Conservation (phyloP, 495 filamentous ascomycete species). For the Penicillium robsamsonii region DNA sequence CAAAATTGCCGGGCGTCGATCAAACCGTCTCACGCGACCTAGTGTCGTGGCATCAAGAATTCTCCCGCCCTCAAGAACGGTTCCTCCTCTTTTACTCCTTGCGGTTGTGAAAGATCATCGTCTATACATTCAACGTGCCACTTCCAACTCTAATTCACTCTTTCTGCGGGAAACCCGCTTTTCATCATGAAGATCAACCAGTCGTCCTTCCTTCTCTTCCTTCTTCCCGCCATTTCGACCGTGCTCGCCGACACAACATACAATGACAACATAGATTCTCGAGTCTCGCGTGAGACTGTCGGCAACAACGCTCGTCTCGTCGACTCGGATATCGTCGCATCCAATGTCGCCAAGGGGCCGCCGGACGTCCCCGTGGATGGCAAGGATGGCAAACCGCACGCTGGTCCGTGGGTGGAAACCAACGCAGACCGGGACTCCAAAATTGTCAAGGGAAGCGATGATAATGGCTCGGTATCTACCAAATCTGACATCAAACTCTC, state of each 20-base stretch:
- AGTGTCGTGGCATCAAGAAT: conserved; percentile 11
- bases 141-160: conserved; percentile 9
- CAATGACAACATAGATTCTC: conserved; percentile 14
- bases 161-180: conserved; percentile 14
- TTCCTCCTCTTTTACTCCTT: background rate
- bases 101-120: background rate
- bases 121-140: background rate
- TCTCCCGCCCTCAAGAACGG: conserved; percentile 3
- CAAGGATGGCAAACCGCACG: conserved; percentile 91
- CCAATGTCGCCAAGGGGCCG: conserved; percentile 54
- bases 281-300: conserved; percentile 16
- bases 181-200: conserved; percentile 36
- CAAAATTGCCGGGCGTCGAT: conserved; percentile 2
- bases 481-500: conserved; percentile 32
- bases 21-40: conserved; percentile 1
- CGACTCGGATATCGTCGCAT: conserved; percentile 22
- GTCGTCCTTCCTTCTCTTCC: conserved; percentile 33
- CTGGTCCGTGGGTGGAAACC: conserved; percentile 80
- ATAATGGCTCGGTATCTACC: conserved; percentile 12
- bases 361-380: conserved; percentile 93
- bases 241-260: conserved; percentile 24
- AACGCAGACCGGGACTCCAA: conserved; percentile 58
- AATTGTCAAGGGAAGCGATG: conserved; percentile 40
- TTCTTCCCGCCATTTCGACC: conserved; percentile 38
- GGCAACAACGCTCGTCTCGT: conserved; percentile 16